Evolutionary conservation across 805 yeast species (phyloP), one percentile per base, ranked within the genome.

Genomic region (Starmerella apis): DNA sequence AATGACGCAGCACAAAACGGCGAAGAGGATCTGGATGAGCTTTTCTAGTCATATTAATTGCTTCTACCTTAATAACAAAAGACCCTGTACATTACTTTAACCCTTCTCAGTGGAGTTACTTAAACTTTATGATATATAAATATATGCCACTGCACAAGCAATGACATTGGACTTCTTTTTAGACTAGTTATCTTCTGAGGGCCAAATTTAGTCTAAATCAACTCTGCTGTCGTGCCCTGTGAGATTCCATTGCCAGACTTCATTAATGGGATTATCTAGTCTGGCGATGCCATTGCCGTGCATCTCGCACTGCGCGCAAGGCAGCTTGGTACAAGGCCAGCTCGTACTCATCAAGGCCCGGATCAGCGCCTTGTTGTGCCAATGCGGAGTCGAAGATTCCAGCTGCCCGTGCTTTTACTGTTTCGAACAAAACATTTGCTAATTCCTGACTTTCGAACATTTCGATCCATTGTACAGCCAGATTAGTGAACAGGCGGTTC

Each of bases 391-490:
- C 88, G 62, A 81, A 80, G 25, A 88, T 78, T 61, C 77, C 82
- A 48, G 79, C 76, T 0, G 87, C 76, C 37, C 97, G 70, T 42
- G 74, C 75, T 49, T 78, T 73, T 25, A 85, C 61, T 71, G 87
- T 75, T 37, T 73, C 49, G 31, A 45, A 47, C 1, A 72, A 69
- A 2, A 76, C 72, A 7, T 73, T 73, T 1, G 79, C 73, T 32
- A 87, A 67, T 48, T 77, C 81, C 18, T 70, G 70, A 62, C 86
- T 92, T 20, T 72, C 75, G 62, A 81, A 85, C 65, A 88, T 68
- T 42, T 71, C 63, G 9, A 83, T 75, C 96, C 97, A 90, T 59
- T 80, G 79, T 48, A 80, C 79, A 5, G 82, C 82, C 24, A 87
- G 65, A 20, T 74, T 69, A 58, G 83, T 85, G 64, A 77, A 92